Evolutionary conservation across 306 rosid genomes (phyloP).

Genomic region (Adenanthera pavonina): DNA sequence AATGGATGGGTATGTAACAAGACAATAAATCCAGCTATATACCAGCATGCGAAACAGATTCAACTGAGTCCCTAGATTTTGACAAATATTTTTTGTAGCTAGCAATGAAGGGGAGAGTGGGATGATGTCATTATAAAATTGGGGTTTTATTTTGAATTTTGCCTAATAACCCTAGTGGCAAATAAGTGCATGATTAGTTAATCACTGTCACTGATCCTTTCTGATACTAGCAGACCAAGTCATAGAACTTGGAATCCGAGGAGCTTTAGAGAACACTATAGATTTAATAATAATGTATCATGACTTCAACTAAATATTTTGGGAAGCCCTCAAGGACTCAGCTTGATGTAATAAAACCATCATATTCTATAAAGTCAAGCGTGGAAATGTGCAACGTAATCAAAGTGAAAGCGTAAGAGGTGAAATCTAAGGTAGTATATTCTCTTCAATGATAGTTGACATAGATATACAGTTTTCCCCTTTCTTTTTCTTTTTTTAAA

Average conservation of each 20-base stretch:
- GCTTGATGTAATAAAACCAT: constrained; percentile 16
- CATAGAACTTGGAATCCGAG: constrained; percentile 25
- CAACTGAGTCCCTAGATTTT: constrained; percentile 4
- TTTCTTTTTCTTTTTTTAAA: too few relatives aligned
- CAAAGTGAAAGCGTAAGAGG: background rate
- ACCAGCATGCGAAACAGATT: constrained; percentile 15
- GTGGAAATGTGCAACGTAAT: constrained; percentile 39
- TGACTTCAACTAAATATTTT: constrained; percentile 25
- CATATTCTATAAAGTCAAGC: background rate
- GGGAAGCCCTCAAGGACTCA: background rate
- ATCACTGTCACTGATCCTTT: constrained; percentile 5
- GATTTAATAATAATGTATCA: background rate
- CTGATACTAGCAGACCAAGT: background rate
- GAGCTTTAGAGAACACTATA: constrained; percentile 13
- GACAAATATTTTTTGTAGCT: constrained; percentile 18
- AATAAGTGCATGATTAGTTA: constrained; percentile 25
- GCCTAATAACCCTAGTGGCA: constrained; percentile 15
- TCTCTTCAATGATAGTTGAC: too few relatives aligned
- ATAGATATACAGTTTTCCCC: background rate
- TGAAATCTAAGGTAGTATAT: too few relatives aligned
- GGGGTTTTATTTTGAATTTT: constrained; percentile 41
- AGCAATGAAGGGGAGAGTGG: constrained; percentile 34
- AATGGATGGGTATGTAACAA: background rate
- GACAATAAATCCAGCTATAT: constrained; percentile 41
- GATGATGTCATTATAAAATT: constrained; percentile 39